These are phyloP conservation scores for Oryza rufipogon DNA, from an alignment of 176 grass and related monocot species.

Conservation along the genomic window DNA sequence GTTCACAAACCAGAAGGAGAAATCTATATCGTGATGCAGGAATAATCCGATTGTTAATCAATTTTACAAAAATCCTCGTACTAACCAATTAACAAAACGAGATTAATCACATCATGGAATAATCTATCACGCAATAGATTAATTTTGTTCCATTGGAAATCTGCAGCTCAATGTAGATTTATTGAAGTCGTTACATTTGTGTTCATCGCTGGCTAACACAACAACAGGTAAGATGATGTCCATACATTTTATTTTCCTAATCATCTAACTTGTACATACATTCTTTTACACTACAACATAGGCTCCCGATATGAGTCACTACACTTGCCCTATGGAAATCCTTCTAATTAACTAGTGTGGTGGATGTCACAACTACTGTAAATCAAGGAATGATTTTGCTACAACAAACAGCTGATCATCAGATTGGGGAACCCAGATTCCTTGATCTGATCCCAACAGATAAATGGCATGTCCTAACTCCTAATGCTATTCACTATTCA, in stretches of 20 bases:
- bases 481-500: slow-evolving; percentile 22
- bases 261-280: slow-evolving; percentile 37
- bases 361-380: slow-evolving; percentile 30
- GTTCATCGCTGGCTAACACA: too few species aligned
- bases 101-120: neutral
- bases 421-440: slow-evolving; percentile 13
- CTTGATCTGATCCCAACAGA: slow-evolving; percentile 1
- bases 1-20: neutral
- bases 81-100: neutral
- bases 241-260: slow-evolving; percentile 22
- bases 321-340: slow-evolving; percentile 7
- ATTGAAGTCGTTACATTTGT: too few species aligned
- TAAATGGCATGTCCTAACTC: slow-evolving; percentile 30
- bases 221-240: neutral
- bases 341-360: slow-evolving; percentile 23
- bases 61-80: neutral
- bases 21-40: neutral
- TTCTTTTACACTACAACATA: slow-evolving; percentile 29
- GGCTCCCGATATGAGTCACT: neutral
- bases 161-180: neutral
- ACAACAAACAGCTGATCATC: slow-evolving; percentile 12
- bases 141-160: neutral
- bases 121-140: neutral
- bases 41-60: slow-evolving; percentile 1
- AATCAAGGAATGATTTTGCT: slow-evolving; percentile 31